A percentile compares a stretch with the other conserved stretches of the same genome.
These are phyloP conservation scores for Kalaharituber pfeilii DNA, from an alignment of 2,329 filamentous ascomycete genomes.

Conservation along the genomic window DNA sequence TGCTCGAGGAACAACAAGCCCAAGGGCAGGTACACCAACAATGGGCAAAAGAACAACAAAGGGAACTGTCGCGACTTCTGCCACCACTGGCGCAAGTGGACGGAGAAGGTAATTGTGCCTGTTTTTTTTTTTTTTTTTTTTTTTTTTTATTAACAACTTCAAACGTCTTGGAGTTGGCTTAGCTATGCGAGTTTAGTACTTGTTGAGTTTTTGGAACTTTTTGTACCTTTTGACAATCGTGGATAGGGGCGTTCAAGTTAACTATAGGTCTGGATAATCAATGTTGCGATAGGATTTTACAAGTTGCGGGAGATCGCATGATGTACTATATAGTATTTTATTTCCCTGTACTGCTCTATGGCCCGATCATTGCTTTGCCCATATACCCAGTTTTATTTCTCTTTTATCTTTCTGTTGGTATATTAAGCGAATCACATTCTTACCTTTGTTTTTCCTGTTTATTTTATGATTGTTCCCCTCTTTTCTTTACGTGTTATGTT, in stretches of 20 bases:
- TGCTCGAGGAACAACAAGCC: conserved; percentile 10
- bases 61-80: conserved; percentile 13
- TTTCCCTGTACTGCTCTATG: conserved; percentile 3
- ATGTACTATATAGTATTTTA: conserved; percentile 7
- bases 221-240: not conserved
- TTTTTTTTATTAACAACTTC: conserved; percentile 1
- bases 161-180: not conserved
- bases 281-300: not conserved
- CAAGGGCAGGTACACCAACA: conserved; percentile 16
- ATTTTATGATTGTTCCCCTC: too few relatives aligned
- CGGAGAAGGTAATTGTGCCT: conserved; percentile 9
- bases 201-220: conserved; percentile 2
- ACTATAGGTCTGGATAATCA: not conserved
- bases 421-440: conserved; percentile 1
- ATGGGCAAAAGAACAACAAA: conserved; percentile 15
- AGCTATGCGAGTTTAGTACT: not conserved
- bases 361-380: conserved; percentile 1
- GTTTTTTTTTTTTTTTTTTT: conserved; percentile 5
- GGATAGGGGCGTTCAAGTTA: conserved; percentile 2
- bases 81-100: conserved; percentile 1
- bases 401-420: conserved; percentile 4
- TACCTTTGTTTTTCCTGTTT: conserved; percentile 5
- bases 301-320: conserved; percentile 2
- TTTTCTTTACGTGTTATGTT: not conserved
- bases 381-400: not conserved